Evolutionary conservation across 331 rosid genomes (phyloP).

Genomic region (Quercus tomentella): DNA sequence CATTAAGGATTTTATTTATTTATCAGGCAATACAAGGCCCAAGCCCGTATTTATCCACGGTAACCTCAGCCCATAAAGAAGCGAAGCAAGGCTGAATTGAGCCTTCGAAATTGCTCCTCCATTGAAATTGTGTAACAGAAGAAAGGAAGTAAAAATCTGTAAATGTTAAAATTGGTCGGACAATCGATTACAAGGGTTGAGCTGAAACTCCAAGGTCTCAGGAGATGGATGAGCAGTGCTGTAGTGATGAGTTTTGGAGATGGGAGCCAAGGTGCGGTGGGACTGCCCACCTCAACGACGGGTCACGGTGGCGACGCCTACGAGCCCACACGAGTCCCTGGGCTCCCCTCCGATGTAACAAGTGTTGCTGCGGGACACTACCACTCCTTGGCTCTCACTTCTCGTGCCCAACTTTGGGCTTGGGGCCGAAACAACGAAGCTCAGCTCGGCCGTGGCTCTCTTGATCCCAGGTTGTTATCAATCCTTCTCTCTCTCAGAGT

Average conservation of each 20-base stretch:
- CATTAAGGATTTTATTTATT: not conserved
- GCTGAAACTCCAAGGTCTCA: not conserved
- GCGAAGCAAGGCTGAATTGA: not conserved
- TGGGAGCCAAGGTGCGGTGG: conserved; percentile 84
- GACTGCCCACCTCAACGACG: conserved; percentile 49
- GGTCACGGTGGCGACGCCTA: conserved; percentile 61
- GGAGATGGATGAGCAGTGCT: conserved; percentile 47
- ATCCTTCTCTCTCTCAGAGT: not conserved
- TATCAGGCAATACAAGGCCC: not conserved
- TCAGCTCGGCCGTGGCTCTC: conserved; percentile 75
- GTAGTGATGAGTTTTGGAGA: conserved; percentile 88
- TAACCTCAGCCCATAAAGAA: not conserved
- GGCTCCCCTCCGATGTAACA: conserved; percentile 54
- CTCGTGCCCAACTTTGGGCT: conserved; percentile 69
- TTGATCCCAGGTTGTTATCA: conserved; percentile 35
- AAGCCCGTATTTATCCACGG: not conserved
- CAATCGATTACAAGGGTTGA: not conserved
- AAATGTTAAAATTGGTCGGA: not conserved
- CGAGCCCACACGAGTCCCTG: conserved; percentile 60
- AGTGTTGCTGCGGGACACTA: conserved; percentile 73
- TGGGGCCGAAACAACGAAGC: conserved; percentile 89
- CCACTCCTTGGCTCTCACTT: conserved; percentile 76
- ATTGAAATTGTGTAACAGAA: not conserved
- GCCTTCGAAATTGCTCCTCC: no score
- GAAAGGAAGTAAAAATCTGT: not conserved